Evolutionary conservation across 306 rosid species (phyloP), one percentile per base, ranked within the genome.

Genomic region (Fragaria vesca): DNA sequence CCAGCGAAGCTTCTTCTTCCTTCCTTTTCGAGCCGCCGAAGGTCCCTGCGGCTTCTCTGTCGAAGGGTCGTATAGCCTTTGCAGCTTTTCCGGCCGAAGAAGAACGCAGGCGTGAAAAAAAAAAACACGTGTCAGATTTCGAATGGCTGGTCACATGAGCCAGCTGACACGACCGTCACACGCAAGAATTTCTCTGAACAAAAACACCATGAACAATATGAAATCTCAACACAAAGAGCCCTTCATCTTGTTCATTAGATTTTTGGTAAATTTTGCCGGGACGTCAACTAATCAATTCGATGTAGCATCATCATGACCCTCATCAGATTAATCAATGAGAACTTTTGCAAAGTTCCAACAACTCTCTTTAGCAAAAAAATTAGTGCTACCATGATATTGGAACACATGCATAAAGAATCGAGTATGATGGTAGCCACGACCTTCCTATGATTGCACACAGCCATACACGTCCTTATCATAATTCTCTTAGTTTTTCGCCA

Each of bases 401-500:
- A 75, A 28, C 71, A 45, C 71, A 73, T 57, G 48, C 62, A 40
- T 60, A 76, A 63, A 82, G 69, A 83, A 82, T 82, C 81, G 79
- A 45, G 47, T n/a, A 69, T 81, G 28, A 75, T 83, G 88, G 81
- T 67, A 54, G 81, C 81, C 94, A 87, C 89, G 91, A 86, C 83
- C 85, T 72, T 81, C 84, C 82, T 57, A 84, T 84, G 81, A 87
- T 90, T 83, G 79, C 84, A 84, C 57, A 84, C 86, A 87, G 78
- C 92, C 92, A 88, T 80, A 87, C 83, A 90, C 83, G 93, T 88
- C 87, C 86, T 85, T 83, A 18, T 88, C 93, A 82, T 40, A 54
- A 17, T 76, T 82, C 81, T 84, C 42, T 42, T 36, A 4, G 71
- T 69, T 1, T 16, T n/a, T 3, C 12, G 13, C 45, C 20, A 20